Conservation (phyloP, 23 red algal genomes). For the Pyropia yezoensis region DNA sequence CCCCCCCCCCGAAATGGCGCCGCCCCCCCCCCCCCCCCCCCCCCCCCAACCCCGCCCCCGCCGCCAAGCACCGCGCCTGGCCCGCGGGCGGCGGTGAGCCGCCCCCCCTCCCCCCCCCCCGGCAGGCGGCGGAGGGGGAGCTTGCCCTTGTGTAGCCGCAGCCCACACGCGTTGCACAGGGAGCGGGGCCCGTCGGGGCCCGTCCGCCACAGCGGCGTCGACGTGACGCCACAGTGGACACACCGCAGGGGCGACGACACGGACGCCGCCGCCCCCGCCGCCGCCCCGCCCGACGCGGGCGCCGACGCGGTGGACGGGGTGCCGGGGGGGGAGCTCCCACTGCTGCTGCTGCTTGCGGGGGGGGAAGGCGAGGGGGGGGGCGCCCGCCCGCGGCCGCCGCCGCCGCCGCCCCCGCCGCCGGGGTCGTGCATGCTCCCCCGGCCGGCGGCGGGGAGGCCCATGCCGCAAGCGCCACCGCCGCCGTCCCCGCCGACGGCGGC, state of each 20-base stretch:
- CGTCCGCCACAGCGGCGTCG: constrained; percentile 88
- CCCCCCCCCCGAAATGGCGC: too few relatives aligned
- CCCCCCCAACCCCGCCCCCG: too few relatives aligned
- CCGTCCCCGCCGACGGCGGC: constrained; percentile 1
- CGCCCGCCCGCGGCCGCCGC: neutral
- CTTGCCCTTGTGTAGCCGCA: constrained; percentile 88
- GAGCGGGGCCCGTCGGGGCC: constrained; percentile 84
- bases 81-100: too few relatives aligned
- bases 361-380: neutral
- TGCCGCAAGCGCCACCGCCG: neutral
- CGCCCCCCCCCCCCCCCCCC: too few relatives aligned
- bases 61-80: too few relatives aligned
- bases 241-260: constrained; percentile 45
- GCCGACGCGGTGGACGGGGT: neutral
- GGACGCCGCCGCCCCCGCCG: constrained; percentile 27
- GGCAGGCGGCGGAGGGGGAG: constrained; percentile 15
- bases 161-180: constrained; percentile 96
- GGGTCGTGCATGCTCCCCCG: neutral
- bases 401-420: neutral
- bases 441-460: neutral
- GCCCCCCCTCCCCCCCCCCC: too few relatives aligned
- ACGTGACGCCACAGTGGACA: constrained; percentile 63
- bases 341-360: neutral
- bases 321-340: neutral
- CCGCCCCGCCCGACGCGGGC: neutral